Percentiles rank a stretch among this genome's conserved stretches.
Conservation (phyloP, 1,284 basidiomycete genomes). For the Singerocomus rubriflavus region DNA sequence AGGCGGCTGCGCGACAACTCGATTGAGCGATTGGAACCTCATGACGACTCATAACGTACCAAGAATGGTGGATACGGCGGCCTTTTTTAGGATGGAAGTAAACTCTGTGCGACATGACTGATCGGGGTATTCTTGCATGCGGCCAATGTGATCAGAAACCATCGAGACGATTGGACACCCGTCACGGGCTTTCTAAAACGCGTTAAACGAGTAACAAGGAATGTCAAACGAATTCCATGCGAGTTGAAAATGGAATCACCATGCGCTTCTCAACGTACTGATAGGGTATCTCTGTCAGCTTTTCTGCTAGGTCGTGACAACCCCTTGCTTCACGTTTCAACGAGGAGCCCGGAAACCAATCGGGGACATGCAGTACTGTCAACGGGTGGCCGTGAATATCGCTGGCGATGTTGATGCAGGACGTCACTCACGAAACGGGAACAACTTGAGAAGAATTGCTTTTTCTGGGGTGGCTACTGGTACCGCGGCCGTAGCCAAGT, state of each 20-base stretch:
- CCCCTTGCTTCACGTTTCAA: conserved; percentile 10
- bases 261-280: conserved; percentile 6
- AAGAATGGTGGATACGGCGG: conserved; percentile 9
- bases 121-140: conserved; percentile 5
- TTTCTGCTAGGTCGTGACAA: neutral
- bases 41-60: conserved; percentile 2
- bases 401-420: too few relatives aligned
- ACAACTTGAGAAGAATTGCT: conserved; percentile 10
- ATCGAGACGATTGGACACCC: conserved; percentile 1
- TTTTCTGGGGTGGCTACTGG: neutral
- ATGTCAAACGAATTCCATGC: neutral
- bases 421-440: conserved; percentile 19
- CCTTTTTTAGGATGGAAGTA: conserved; percentile 8
- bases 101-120: neutral
- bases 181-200: neutral
- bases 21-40: too few relatives aligned
- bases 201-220: neutral
- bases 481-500: neutral
- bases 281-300: conserved; percentile 13
- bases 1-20: too few relatives aligned
- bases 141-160: conserved; percentile 18
- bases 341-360: conserved; percentile 21
- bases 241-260: neutral
- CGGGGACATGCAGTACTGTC: conserved; percentile 19
- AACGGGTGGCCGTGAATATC: too few relatives aligned